Evolutionary conservation across 345 rosid species (phyloP), one percentile per base, ranked within the genome.

Genomic region (Citrus maxima): DNA sequence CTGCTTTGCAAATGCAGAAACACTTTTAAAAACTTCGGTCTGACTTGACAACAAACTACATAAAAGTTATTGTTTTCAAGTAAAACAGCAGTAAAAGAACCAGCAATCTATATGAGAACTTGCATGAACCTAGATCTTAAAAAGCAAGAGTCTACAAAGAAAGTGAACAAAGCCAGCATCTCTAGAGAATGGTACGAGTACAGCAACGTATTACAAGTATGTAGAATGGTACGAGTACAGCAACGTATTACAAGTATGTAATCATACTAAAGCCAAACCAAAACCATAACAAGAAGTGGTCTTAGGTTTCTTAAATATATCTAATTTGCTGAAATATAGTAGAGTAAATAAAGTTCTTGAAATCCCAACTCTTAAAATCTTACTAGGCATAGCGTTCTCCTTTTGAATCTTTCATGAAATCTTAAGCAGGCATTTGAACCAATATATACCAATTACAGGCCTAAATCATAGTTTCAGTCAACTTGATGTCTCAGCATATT

Each of bases 1-100:
- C 98, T 95, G 89, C 46, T 72, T 51, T 54, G 49, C 71, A 82
- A 75, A 76, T 51, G 60, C 30, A 35, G 19, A 34, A 34, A 40
- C 6, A 55, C 10, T 64, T 51, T 72, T 64, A 30, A 75, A 58
- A 65, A 34, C 30, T 75, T 35, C 59, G 32, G n/a, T 51, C 14
- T 2, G 49, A 75, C 38, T 32, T 49, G 16, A 63, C 32, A 62
- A 27, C n/a, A 74, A 75, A 46, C 60, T 30, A 22, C 63, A 40
- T 28, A 74, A 61, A 58, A 16, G 3, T 28, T 59, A 12, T 34
- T 37, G 40, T 63, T 73, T 77, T n/a, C 28, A 4, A 58, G 22
- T 62, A 69, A 46, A 71, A n/a, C 64, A 54, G 63, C 14, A 21
- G n/a, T 65, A 13, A n/a, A 60, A 22, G 24, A 61, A 74, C 55